Evolutionary conservation across 441 rosid genomes (phyloP).

Genomic region (Manihot esculenta): DNA sequence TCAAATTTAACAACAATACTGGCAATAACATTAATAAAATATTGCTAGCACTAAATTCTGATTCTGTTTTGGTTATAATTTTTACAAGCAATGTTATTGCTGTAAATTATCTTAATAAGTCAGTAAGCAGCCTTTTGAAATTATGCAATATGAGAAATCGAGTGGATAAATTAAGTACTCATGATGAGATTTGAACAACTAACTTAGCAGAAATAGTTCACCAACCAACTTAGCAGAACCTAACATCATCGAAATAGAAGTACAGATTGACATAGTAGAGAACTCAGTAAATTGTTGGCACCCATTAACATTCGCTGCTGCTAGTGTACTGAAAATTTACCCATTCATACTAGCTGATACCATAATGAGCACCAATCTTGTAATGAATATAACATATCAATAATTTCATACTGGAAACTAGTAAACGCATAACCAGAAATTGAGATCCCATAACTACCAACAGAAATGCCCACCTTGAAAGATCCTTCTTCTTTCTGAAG

Average conservation of each 20-base stretch:
- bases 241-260: neutral
- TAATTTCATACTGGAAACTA: neutral
- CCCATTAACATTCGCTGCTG: neutral
- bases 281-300: no score
- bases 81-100: neutral
- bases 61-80: slow-evolving; percentile 1
- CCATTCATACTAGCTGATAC: neutral
- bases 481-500: slow-evolving; percentile 94
- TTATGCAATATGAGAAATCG: neutral
- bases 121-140: neutral
- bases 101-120: neutral
- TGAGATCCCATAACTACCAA: slow-evolving; percentile 22
- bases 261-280: no score
- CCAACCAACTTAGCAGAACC: no score
- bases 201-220: no score
- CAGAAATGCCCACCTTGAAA: slow-evolving; percentile 63
- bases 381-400: neutral
- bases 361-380: neutral
- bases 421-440: slow-evolving; percentile 15
- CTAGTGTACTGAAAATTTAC: neutral
- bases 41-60: slow-evolving; percentile 3
- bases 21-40: slow-evolving; percentile 3
- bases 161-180: neutral
- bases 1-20: no score
- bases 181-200: neutral